A percentile compares a stretch with the other conserved stretches of the same genome.
These are phyloP conservation scores for Ilyonectria robusta DNA, from an alignment of 2,329 filamentous ascomycete genomes.

Conservation along the genomic window DNA sequence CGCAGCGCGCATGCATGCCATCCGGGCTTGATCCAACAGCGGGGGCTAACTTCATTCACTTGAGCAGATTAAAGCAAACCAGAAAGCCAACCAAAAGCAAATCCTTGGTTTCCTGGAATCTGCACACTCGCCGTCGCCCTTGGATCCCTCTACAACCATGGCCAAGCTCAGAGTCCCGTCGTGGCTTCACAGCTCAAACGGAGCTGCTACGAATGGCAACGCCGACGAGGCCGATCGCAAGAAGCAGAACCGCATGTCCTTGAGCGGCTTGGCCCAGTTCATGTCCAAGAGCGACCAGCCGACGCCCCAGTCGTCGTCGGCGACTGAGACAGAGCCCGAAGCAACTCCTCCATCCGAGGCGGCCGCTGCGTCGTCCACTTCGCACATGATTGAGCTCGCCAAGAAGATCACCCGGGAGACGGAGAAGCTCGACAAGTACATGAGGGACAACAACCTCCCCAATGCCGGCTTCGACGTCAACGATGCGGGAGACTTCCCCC, in stretches of 20 bases:
- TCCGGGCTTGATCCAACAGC: background rate
- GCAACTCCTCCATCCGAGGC: conserved; percentile 3
- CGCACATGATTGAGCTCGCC: conserved; percentile 62
- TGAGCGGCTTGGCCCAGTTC: conserved; percentile 47
- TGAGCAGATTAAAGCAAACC: conserved; percentile 14
- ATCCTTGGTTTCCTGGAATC: background rate
- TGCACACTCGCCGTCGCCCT: background rate
- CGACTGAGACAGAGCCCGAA: conserved; percentile 22
- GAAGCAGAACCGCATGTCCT: conserved; percentile 53
- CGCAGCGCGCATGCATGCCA: background rate
- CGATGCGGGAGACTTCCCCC: conserved; percentile 62
- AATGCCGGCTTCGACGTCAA: conserved; percentile 62
- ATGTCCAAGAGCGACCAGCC: conserved; percentile 42
- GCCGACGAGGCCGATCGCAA: conserved; percentile 47
- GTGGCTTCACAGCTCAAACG: conserved; percentile 49
- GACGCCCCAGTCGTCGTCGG: conserved; percentile 7
- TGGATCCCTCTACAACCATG: conserved; percentile 30
- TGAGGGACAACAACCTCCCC: conserved; percentile 58
- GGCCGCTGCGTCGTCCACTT: conserved; percentile 41
- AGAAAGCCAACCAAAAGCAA: background rate
- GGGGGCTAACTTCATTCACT: conserved; percentile 15
- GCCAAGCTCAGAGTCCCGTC: conserved; percentile 50
- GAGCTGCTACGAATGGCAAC: conserved; percentile 13
- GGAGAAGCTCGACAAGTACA: conserved; percentile 63
- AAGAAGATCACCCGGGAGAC: conserved; percentile 64